Base-by-base conservation (phyloP, 805 yeast genomes). In the Torulaspora indica region DNA sequence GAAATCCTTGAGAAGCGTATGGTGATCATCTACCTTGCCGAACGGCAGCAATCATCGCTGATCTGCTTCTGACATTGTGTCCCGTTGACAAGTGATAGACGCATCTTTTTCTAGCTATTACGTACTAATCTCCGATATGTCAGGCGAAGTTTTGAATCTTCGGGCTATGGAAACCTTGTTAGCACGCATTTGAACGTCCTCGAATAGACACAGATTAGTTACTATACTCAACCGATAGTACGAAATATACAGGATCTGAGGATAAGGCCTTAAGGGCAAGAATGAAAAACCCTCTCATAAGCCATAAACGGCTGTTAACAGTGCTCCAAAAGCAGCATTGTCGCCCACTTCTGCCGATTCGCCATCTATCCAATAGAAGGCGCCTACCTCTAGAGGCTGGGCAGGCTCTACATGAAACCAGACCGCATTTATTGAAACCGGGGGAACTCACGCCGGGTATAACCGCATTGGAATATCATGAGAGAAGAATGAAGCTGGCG, bases 381-480 rank as follows among this genome's bases (percentile, higher is more conserved):
- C 48, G 56, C 32, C 32, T 43, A 6, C 53, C 65, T 2, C 54
- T 74, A 52, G 68, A 73, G 24, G 69, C 85, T 1, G 98, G 98
- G 1, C 98, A 91, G 66, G 93, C 98, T 0, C 69, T 87, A 10
- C 78, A 75, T 57, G 96, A 88, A 57, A 90, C 95, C 0, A 71
- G 96, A 45, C 95, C 95, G 0, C 80, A 81, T 51, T 61, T 85
- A 42, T 70, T 95, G 3, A 73, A 71, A 29, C 72, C 81, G 0
- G 97, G 97, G 5, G 84, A 86, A 53, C 58, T 93, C 22, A 90
- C 98, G 0, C 90, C 95, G 0, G 95, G 96, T 0, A 89, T 93
- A 27, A 69, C 86, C 2, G 89, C 96, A 0, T 42, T 76, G 41
- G 98, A 93, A 62, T 93, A 89, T 60, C 85, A 74, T 54, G 70